Conservation (phyloP, 2,329 filamentous ascomycete genomes). For the Xylaria digitata region DNA sequence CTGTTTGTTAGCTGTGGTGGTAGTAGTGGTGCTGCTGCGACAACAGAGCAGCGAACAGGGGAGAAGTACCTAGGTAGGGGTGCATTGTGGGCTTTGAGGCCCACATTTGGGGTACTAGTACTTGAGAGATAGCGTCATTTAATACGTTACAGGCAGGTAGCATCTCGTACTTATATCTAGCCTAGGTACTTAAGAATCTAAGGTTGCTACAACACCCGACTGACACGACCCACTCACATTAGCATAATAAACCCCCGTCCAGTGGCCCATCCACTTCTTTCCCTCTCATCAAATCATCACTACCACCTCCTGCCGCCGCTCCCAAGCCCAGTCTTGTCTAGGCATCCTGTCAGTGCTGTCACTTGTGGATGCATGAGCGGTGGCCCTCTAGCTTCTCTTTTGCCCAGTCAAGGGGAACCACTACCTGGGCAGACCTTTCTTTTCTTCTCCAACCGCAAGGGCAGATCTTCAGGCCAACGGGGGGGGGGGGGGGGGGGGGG, state of each 20-base stretch:
- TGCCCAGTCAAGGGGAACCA: constrained; percentile 23
- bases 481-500: no score
- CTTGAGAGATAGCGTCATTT: not conserved
- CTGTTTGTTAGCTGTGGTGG: not conserved
- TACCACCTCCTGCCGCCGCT: constrained; percentile 25
- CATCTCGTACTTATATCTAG: not conserved
- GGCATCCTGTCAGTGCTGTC: constrained; percentile 17
- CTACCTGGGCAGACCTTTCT: constrained; percentile 17
- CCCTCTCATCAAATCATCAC: constrained; percentile 36
- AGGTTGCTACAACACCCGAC: no score
- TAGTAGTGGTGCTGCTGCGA: constrained; percentile 8
- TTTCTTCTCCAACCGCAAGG: constrained; percentile 18
- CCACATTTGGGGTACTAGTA: constrained; percentile 14
- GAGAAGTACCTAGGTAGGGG: no score
- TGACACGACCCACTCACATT: constrained; percentile 32
- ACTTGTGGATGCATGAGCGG: constrained; percentile 32
- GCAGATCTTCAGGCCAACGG: constrained; percentile 28
- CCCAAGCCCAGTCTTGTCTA: constrained; percentile 6
- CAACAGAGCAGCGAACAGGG: constrained; percentile 16
- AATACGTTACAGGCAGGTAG: not conserved
- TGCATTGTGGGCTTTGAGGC: no score
- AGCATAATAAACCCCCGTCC: constrained; percentile 17
- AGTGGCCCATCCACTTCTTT: constrained; percentile 26
- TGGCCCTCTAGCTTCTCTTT: constrained; percentile 28
- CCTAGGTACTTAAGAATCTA: no score